Evolutionary conservation across 2,329 filamentous ascomycete genomes (phyloP).

Genomic region (Lithohypha guttulata): DNA sequence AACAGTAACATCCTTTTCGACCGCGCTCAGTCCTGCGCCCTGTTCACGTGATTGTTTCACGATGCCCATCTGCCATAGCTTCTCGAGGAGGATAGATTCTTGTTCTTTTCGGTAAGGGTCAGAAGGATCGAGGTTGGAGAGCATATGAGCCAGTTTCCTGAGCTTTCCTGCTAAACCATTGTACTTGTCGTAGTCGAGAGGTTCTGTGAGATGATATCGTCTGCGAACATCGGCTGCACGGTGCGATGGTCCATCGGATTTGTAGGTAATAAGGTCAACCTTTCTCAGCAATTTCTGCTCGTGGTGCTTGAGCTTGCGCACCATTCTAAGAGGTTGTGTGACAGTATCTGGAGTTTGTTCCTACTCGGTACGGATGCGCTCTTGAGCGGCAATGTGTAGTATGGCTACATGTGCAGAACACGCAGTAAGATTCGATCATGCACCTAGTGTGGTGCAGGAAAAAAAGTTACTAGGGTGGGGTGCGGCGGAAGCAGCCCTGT

Average conservation of each 20-base stretch:
- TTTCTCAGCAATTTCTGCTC: slow-evolving; percentile 87
- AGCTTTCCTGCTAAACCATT: slow-evolving; percentile 65
- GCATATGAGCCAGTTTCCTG: slow-evolving; percentile 77
- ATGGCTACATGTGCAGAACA: no score
- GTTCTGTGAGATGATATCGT: slow-evolving; percentile 84
- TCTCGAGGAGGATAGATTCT: slow-evolving; percentile 78
- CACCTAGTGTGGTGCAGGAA: no score
- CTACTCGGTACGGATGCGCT: no score
- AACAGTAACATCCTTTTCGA: slow-evolving; percentile 83
- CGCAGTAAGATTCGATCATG: no score
- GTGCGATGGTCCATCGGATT: slow-evolving; percentile 67
- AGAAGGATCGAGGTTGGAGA: slow-evolving; percentile 68
- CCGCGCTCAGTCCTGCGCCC: slow-evolving; percentile 54
- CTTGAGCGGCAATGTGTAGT: no score
- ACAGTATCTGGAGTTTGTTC: no score
- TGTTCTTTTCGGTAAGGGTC: slow-evolving; percentile 71
- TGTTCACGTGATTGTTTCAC: slow-evolving; percentile 64
- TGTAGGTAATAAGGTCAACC: slow-evolving; percentile 91
- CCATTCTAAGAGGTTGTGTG: slow-evolving; percentile 61
- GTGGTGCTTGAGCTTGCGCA: slow-evolving; percentile 91
- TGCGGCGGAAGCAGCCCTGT: no score
- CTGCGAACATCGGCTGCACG: slow-evolving; percentile 69
- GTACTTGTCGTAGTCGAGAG: slow-evolving; percentile 68
- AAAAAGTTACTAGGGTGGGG: no score
- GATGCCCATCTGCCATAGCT: slow-evolving; percentile 87